A percentile compares a stretch with the other conserved stretches of the same genome.
Evolutionary conservation across 1,284 basidiomycete species (phyloP).

Genomic region (Gymnopus androsaceus): DNA sequence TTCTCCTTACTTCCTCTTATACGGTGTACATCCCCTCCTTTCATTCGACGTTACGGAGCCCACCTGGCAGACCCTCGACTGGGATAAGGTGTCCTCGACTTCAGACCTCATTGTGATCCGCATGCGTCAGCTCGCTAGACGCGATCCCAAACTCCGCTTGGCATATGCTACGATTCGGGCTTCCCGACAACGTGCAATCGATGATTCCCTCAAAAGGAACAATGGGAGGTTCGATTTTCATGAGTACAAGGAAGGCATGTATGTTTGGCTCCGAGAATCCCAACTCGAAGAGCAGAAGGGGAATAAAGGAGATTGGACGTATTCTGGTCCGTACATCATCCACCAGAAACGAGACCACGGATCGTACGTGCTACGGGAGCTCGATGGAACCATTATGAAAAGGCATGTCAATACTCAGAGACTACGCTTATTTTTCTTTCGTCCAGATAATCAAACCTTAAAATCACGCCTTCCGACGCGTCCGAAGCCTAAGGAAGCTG

Average conservation of each 20-base stretch:
- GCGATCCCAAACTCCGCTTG: constrained; percentile 21
- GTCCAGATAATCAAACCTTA: constrained; percentile 1
- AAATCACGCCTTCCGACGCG: not conserved
- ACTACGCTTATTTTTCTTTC: constrained; percentile 2
- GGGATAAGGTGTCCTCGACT: not conserved
- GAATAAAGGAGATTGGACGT: constrained; percentile 8
- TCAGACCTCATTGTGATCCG: not conserved
- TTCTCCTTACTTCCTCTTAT: constrained; percentile 18
- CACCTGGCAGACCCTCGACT: constrained; percentile 6
- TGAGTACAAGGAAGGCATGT: constrained; percentile 3
- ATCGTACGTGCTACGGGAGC: not conserved
- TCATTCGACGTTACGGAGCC: not conserved
- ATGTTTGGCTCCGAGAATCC: too few relatives aligned
- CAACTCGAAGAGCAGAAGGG: constrained; percentile 5
- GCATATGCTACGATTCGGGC: constrained; percentile 19
- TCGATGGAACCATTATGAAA: not conserved
- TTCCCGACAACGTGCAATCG: constrained; percentile 23
- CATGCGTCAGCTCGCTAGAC: constrained; percentile 19
- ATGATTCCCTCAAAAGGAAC: constrained; percentile 25
- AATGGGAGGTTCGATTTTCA: constrained; percentile 5
- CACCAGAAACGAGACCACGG: not conserved
- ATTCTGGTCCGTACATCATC: constrained; percentile 6
- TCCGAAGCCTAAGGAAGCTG: not conserved
- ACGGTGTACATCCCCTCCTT: constrained; percentile 19
- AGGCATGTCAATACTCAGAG: not conserved